These are phyloP conservation scores for Nigrospora oryzae DNA, from an alignment of 2,329 filamentous ascomycete species.

Conservation along the genomic window DNA sequence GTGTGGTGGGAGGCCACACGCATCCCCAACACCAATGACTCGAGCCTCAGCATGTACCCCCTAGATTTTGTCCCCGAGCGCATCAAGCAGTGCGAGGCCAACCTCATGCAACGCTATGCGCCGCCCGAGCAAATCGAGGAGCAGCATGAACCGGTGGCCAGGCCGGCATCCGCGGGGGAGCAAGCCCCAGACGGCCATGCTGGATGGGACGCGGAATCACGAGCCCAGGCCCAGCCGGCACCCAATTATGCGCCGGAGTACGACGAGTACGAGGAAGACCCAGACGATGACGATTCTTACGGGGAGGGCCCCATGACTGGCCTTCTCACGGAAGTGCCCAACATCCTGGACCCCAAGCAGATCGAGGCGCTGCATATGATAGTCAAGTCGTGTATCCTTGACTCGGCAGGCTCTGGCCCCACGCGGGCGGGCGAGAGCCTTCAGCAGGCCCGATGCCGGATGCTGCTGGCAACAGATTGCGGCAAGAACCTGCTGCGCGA, in stretches of 20 bases:
- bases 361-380: conserved; percentile 97
- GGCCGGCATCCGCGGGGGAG: conserved; percentile 12
- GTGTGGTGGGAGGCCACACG: conserved; percentile 55
- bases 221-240: not conserved
- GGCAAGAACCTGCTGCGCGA: conserved; percentile 84
- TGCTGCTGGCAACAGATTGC: conserved; percentile 82
- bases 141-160: conserved; percentile 23
- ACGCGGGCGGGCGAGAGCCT: conserved; percentile 68
- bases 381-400: conserved; percentile 88
- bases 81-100: conserved; percentile 50
- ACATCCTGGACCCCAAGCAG: conserved; percentile 88
- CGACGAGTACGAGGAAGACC: conserved; percentile 41
- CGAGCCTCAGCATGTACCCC: conserved; percentile 50
- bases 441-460: conserved; percentile 82
- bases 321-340: conserved; percentile 83
- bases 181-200: conserved; percentile 13
- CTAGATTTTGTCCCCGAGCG: conserved; percentile 50
- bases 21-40: conserved; percentile 51
- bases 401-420: conserved; percentile 63
- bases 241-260: conserved; percentile 27
- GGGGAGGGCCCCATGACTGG: conserved; percentile 73
- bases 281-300: conserved; percentile 66
- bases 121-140: conserved; percentile 24
- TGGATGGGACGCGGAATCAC: not conserved
- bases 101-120: conserved; percentile 48